A percentile compares a stretch with the other conserved stretches of the same genome.
Conservation (phyloP, 1,284 basidiomycete species). For the Ceraceosorus guamensis region DNA sequence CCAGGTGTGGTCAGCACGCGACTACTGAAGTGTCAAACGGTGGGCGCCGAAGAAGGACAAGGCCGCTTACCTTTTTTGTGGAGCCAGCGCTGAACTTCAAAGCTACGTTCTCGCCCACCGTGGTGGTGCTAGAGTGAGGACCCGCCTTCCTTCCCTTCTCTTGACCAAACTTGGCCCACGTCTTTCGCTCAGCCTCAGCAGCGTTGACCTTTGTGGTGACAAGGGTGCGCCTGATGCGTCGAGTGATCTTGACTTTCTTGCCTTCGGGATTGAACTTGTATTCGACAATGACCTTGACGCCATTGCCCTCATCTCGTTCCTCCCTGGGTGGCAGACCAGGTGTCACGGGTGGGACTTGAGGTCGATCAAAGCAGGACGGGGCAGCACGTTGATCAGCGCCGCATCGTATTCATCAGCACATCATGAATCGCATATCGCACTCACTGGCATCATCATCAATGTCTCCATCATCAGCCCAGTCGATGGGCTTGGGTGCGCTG, state of each 20-base stretch:
- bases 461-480: conserved; percentile 47
- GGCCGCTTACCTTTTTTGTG: conserved; percentile 18
- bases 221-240: conserved; percentile 76
- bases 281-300: conserved; percentile 76
- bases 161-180: conserved; percentile 84
- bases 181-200: conserved; percentile 80
- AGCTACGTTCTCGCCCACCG: conserved; percentile 81
- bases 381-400: neutral
- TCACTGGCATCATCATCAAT: conserved; percentile 18
- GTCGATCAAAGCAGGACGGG: neutral
- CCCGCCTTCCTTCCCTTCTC: conserved; percentile 83
- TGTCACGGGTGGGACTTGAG: conserved; percentile 2
- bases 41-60: neutral
- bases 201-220: conserved; percentile 91
- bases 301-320: conserved; percentile 76
- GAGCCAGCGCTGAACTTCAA: conserved; percentile 74
- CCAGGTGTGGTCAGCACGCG: neutral
- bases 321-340: conserved; percentile 29
- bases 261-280: conserved; percentile 83
- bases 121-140: conserved; percentile 77
- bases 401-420: neutral
- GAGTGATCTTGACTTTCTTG: conserved; percentile 85
- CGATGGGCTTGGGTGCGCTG: conserved; percentile 17
- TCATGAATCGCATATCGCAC: neutral
- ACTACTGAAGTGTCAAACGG: neutral